A percentile compares a stretch with the other conserved stretches of the same genome.
Evolutionary conservation across 306 rosid genomes (phyloP).

Genomic region (Cucurbita ficifolia): DNA sequence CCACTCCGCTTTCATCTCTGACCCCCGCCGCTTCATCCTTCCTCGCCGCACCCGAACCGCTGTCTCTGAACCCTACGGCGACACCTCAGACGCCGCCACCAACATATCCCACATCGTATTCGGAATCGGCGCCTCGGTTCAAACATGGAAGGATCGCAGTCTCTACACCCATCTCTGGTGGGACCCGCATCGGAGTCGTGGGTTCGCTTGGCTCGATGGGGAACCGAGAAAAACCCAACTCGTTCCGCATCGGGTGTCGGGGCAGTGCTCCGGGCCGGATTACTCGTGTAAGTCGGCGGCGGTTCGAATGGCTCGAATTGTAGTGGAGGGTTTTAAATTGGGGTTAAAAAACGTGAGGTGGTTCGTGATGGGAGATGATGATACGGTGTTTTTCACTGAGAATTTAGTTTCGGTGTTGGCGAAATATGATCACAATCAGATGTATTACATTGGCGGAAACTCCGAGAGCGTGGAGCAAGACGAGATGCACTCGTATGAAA

Average conservation of each 20-base stretch:
- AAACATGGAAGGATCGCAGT: conserved; percentile 49
- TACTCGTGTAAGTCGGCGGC: conserved; percentile 47
- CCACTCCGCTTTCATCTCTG: conserved; percentile 36
- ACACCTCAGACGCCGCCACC: conserved; percentile 12
- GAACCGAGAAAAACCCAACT: conserved; percentile 6
- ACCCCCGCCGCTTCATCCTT: conserved; percentile 20
- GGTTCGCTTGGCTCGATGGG: conserved; percentile 66
- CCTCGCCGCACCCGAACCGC: conserved; percentile 19
- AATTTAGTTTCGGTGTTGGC: conserved; percentile 62
- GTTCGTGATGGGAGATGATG: conserved; percentile 99
- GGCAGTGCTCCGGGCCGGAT: conserved; percentile 35
- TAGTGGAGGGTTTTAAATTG: conserved; percentile 50
- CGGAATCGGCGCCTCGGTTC: conserved; percentile 65
- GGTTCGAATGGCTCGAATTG: conserved; percentile 71
- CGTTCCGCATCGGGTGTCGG: conserved; percentile 45
- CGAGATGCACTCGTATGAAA: conserved; percentile 52
- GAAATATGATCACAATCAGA: conserved; percentile 48
- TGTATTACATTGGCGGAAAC: conserved; percentile 73
- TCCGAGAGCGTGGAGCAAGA: conserved; percentile 96
- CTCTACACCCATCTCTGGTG: conserved; percentile 58
- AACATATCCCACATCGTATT: conserved; percentile 67
- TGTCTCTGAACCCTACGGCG: not conserved
- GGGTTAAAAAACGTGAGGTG: conserved; percentile 63
- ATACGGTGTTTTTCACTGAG: conserved; percentile 61
- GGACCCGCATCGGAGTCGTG: conserved; percentile 41